phyloP scores from a whole-genome alignment of 2,329 filamentous ascomycete species.

The Magnaporthales sp. region DNA sequence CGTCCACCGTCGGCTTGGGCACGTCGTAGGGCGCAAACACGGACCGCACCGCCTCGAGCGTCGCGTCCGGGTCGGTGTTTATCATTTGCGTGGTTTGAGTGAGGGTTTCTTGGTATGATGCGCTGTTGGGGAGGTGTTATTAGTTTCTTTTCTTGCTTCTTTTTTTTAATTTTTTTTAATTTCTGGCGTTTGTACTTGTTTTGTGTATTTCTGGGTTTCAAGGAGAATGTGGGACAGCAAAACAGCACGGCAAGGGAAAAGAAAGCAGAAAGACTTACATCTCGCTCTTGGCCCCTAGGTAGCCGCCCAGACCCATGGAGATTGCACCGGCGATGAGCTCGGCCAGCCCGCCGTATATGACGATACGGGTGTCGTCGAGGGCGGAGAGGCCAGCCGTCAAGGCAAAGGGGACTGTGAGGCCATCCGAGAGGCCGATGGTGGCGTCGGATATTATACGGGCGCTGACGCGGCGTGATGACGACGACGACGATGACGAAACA shows the following conservation, averaged over 20 bases:
- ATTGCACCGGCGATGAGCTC: conserved; percentile 67
- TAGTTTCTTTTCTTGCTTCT: background rate
- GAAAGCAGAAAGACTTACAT: conserved; percentile 6
- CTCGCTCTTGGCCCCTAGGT: conserved; percentile 55
- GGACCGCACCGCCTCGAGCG: conserved; percentile 32
- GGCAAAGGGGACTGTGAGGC: conserved; percentile 68
- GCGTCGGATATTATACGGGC: conserved; percentile 47
- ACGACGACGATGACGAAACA: background rate
- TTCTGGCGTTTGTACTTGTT: too few relatives aligned
- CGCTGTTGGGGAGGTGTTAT: conserved; percentile 19
- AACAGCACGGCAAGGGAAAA: too few relatives aligned
- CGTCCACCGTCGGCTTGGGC: conserved; percentile 24
- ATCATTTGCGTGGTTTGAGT: conserved; percentile 29
- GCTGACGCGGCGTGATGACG: conserved; percentile 13
- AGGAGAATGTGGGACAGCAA: too few relatives aligned
- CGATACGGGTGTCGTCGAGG: conserved; percentile 51
- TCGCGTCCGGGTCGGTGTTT: conserved; percentile 25
- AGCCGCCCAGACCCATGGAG: conserved; percentile 66
- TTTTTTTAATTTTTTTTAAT: background rate
- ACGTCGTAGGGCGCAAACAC: conserved; percentile 32
- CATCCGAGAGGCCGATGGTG: conserved; percentile 67
- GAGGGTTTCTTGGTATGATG: conserved; percentile 34
- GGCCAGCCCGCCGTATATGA: conserved; percentile 62
- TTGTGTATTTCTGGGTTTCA: too few relatives aligned
- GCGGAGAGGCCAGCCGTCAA: conserved; percentile 61